phyloP scores from a whole-genome alignment of 805 yeast species.

The Maudiozyma pseudohumilis region DNA sequence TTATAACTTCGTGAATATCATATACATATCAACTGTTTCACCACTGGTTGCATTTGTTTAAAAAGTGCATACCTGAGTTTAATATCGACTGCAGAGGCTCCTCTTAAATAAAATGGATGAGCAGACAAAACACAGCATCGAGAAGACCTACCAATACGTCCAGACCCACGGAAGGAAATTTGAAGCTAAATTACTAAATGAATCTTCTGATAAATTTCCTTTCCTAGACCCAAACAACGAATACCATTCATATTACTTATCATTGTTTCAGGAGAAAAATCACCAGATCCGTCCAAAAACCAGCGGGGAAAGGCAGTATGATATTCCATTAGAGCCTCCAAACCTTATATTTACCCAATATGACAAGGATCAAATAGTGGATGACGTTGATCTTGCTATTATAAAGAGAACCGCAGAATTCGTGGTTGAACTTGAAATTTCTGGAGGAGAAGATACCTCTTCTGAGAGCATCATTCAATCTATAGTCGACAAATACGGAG shows the following conservation, averaged over 20 bases:
- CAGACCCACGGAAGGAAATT: constrained; percentile 56
- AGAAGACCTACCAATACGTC: constrained; percentile 66
- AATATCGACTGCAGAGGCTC: background rate
- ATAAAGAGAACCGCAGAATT: constrained; percentile 65
- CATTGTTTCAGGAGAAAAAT: constrained; percentile 6
- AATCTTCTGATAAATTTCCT: constrained; percentile 43
- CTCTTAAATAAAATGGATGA: constrained; percentile 23
- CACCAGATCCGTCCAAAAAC: background rate
- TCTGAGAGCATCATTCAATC: constrained; percentile 34
- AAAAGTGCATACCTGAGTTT: no score
- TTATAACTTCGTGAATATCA: background rate
- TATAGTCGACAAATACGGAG: constrained; percentile 26
- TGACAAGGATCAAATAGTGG: constrained; percentile 29
- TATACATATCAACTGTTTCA: background rate
- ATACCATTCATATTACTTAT: constrained; percentile 44
- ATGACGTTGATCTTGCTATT: constrained; percentile 55
- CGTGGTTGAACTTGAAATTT: constrained; percentile 34
- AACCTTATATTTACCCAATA: constrained; percentile 23
- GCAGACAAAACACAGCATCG: constrained; percentile 39
- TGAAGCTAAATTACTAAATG: constrained; percentile 45
- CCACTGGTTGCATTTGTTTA: background rate
- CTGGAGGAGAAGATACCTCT: background rate
- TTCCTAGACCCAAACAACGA: constrained; percentile 50
- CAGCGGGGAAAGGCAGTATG: background rate
- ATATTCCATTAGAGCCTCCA: constrained; percentile 16